A percentile compares a stretch with the other conserved stretches of the same genome.
Evolutionary conservation across 768 basidiomycete genomes (phyloP).

Genomic region (Trametes gibbosa): DNA sequence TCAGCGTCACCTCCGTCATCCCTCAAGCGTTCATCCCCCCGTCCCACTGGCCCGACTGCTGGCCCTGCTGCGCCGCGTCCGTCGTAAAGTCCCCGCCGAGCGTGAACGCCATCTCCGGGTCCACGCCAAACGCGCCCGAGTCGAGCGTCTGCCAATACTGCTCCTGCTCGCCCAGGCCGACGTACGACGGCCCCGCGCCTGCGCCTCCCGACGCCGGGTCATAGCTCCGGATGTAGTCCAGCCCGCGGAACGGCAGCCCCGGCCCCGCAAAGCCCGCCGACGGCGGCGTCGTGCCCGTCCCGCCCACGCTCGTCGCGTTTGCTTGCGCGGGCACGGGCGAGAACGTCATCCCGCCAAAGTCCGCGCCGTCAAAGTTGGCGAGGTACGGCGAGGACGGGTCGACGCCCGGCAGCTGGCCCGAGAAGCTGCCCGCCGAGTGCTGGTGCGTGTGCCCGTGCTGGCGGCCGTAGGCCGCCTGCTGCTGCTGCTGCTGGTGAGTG

Average conservation of each 20-base stretch:
- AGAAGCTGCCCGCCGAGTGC: conserved; percentile 14
- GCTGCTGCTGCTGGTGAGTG: conserved; percentile 7
- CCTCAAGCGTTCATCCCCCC: neutral
- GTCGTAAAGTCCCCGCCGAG: conserved; percentile 35
- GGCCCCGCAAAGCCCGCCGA: conserved; percentile 54
- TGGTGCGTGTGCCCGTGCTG: conserved; percentile 9
- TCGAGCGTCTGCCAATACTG: conserved; percentile 57
- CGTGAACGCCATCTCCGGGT: conserved; percentile 76
- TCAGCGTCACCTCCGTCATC: no score
- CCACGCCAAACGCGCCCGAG: conserved; percentile 67
- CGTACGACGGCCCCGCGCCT: neutral
- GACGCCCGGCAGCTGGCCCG: conserved; percentile 10
- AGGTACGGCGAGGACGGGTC: conserved; percentile 14
- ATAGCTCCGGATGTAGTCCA: conserved; percentile 83
- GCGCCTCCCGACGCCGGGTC: conserved; percentile 36
- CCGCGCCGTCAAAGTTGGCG: neutral
- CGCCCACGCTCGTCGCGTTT: neutral
- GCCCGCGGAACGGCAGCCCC: conserved; percentile 79
- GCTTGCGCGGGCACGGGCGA: neutral
- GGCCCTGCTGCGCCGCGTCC: conserved; percentile 2
- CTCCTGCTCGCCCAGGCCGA: conserved; percentile 35
- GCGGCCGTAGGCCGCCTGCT: neutral
- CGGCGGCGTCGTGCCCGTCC: conserved; percentile 22
- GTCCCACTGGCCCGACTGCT: neutral
- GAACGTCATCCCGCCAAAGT: conserved; percentile 9